phyloP scores from a whole-genome alignment of 176 grass and related monocot species.

The Elymus sibiricus region DNA sequence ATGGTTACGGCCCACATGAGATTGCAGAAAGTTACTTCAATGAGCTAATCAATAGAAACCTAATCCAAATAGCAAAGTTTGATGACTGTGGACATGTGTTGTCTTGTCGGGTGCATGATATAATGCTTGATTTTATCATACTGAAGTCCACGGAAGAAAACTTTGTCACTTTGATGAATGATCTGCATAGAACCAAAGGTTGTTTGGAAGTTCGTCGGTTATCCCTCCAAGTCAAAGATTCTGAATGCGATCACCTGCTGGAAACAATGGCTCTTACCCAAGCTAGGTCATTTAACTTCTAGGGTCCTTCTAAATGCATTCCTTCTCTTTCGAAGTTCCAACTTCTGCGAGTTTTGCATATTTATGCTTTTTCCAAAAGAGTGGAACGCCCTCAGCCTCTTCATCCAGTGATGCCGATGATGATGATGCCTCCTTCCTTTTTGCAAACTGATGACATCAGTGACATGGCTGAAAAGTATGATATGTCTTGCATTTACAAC shows the following conservation, averaged over 20 bases:
- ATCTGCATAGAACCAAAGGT: not conserved
- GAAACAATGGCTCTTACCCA: not conserved
- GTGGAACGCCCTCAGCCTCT: too few relatives aligned
- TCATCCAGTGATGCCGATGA: too few relatives aligned
- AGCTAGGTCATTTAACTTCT: conserved; percentile 3
- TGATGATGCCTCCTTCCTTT: too few relatives aligned
- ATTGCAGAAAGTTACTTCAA: not conserved
- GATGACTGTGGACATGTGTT: not conserved
- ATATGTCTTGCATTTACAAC: too few relatives aligned
- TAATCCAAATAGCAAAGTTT: not conserved
- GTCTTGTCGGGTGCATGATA: not conserved
- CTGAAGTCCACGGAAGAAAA: not conserved
- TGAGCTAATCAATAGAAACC: not conserved
- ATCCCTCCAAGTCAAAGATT: too few relatives aligned
- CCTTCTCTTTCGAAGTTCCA: not conserved
- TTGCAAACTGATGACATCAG: too few relatives aligned
- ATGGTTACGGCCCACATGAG: not conserved
- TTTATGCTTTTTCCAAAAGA: too few relatives aligned
- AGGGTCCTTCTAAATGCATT: not conserved
- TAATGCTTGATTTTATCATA: conserved; percentile 21
- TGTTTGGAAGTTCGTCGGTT: not conserved
- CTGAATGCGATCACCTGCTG: not conserved
- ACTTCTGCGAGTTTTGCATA: too few relatives aligned
- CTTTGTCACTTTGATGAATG: conserved; percentile 1
- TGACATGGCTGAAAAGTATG: too few relatives aligned